Base-by-base conservation (phyloP, 768 basidiomycete species). In the Boletus bicolor region DNA sequence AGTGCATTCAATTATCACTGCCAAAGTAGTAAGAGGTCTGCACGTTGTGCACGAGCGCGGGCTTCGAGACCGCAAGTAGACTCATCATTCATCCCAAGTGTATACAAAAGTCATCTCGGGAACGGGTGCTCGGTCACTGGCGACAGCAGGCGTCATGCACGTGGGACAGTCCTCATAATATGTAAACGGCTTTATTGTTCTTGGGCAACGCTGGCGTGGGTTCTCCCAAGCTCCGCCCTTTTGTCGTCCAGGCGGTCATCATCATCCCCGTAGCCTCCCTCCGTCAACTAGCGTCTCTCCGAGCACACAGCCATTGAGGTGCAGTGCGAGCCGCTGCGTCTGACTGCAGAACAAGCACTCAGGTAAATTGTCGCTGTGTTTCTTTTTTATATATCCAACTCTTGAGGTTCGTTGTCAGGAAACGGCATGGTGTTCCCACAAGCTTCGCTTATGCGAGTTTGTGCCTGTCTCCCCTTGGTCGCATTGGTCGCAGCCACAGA, bases 401-500 rank as follows among this genome's bases (percentile, higher is more conserved):
- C 5, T 2, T 19, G 28, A 37, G 17, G 7, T 36, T 26, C 5
- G 3, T 51, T 48, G 5, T 51, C 34, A 64, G 55, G 44, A 38
- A 30, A 26, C 48, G 38, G 38, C 54, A 67, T 56, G 62, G 39
- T 38, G 53, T 54, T 67, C 47, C 58, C 10, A 15, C 55, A 14
- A 8, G 54, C 43, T 24, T 46, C 36, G 26, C 41, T 54, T 28
- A n/a, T 57, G 39, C 28, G 51, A 30, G 7, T 50, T 24, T 51
- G 47, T 36, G 43, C 47, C 39, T 68, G 55, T 26, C 43, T 60
- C 42, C 12, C 17, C 7, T 35, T 59, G 7, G 36, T 44, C 53
- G 47, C 65, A 48, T 56, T 58, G 32, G 43, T 44, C 34, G 54
- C 53, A 51, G 64, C 66, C 44, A 54, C 58, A n/a, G 36, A 9